These are phyloP conservation scores for Phytophthora quininea DNA, from an alignment of 352 stramenopile genomes.

Conservation along the genomic window DNA sequence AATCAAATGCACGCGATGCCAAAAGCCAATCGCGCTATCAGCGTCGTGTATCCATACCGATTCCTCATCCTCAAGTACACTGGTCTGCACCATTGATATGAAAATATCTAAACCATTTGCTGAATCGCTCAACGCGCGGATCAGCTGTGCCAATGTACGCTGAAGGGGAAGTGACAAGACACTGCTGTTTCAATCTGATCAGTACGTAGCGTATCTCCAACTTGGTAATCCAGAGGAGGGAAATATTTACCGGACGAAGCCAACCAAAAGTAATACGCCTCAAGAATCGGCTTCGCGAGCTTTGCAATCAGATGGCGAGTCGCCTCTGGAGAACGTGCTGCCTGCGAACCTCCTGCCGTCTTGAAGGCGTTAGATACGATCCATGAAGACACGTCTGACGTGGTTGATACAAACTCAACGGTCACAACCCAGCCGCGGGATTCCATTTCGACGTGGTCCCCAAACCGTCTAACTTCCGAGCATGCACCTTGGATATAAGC, in stretches of 20 bases:
- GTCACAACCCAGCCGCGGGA: conserved; percentile 83
- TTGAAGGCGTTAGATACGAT: conserved; percentile 85
- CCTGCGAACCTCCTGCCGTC: conserved; percentile 28
- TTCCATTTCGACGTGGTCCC: conserved; percentile 80
- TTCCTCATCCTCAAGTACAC: conserved; percentile 25
- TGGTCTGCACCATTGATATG: conserved; percentile 51
- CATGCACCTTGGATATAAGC: conserved; percentile 80
- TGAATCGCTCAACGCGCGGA: conserved; percentile 72
- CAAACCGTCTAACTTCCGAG: conserved; percentile 62
- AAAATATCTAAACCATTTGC: conserved; percentile 61
- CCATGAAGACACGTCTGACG: conserved; percentile 80
- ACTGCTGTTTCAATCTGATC: conserved; percentile 71
- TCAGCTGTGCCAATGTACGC: conserved; percentile 73
- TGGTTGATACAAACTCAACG: conserved; percentile 85
- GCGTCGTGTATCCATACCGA: conserved; percentile 67
- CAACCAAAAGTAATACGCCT: conserved; percentile 85
- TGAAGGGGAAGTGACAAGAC: conserved; percentile 86
- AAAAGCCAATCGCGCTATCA: conserved; percentile 71
- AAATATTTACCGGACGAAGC: conserved; percentile 80
- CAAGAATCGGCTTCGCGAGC: conserved; percentile 69
- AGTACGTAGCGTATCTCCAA: conserved; percentile 55
- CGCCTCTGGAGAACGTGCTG: conserved; percentile 25
- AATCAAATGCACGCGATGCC: conserved; percentile 82
- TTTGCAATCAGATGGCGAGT: conserved; percentile 50
- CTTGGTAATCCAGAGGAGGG: conserved; percentile 58